Conservation (phyloP, 208 protist genomes). For the Leishmania guyanensis region DNA sequence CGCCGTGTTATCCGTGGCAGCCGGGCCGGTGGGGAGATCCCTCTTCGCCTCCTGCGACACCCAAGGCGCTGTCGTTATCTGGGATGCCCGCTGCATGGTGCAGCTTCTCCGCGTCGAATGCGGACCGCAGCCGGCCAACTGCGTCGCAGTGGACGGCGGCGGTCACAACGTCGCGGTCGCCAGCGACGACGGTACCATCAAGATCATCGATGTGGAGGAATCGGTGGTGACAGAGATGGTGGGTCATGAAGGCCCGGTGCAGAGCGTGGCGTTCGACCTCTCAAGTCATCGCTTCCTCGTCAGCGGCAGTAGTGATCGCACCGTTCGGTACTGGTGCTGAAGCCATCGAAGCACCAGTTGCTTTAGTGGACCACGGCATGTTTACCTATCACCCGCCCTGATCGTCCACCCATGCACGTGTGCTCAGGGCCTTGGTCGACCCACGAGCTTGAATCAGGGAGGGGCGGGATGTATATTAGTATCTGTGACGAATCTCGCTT, state of each 20-base stretch:
- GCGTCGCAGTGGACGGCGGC: slow-evolving; percentile 64
- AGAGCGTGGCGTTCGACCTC: slow-evolving; percentile 85
- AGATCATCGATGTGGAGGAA: slow-evolving; percentile 92
- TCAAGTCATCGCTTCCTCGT: slow-evolving; percentile 79
- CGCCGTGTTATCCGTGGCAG: slow-evolving; percentile 86
- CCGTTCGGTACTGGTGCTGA: slow-evolving; percentile 85
- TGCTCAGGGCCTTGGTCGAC: not conserved
- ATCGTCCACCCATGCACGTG: not conserved
- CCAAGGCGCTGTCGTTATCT: slow-evolving; percentile 91
- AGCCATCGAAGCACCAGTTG: not conserved
- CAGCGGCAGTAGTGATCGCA: slow-evolving; percentile 81
- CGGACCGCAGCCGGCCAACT: slow-evolving; percentile 79
- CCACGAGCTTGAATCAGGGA: not conserved
- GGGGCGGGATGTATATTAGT: slow-evolving; percentile 2
- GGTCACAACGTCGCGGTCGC: slow-evolving; percentile 90
- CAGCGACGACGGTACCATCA: slow-evolving; percentile 94
- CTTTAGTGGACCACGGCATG: not conserved
- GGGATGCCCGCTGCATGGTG: slow-evolving; percentile 81
- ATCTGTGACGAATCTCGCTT: not conserved
- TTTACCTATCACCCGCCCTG: not conserved
- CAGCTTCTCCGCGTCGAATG: slow-evolving; percentile 57
- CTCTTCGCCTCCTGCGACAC: slow-evolving; percentile 87
- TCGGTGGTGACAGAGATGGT: slow-evolving; percentile 70
- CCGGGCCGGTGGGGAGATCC: slow-evolving; percentile 3
- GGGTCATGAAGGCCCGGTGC: slow-evolving; percentile 86